phyloP scores from a whole-genome alignment of 2,329 filamentous ascomycete species.

The Laburnicola sp. region DNA sequence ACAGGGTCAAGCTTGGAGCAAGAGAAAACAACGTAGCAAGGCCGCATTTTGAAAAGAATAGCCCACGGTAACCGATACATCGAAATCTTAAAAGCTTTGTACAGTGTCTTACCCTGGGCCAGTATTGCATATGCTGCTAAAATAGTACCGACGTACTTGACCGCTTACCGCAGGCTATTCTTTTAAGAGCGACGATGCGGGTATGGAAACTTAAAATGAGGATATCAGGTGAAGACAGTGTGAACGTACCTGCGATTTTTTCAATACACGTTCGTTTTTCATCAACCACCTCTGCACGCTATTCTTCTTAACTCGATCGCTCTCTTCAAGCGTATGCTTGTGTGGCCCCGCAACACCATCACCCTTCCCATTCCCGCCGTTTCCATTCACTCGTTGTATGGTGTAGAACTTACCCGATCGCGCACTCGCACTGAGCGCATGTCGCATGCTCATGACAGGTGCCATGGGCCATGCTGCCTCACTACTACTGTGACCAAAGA shows the following conservation, averaged over 20 bases:
- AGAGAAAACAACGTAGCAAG: too few relatives aligned
- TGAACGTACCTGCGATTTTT: constrained; percentile 53
- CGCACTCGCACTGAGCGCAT: constrained; percentile 5
- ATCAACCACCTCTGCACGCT: constrained; percentile 69
- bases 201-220: neutral
- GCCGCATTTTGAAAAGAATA: too few relatives aligned
- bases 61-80: too few relatives aligned
- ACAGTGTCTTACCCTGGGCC: too few relatives aligned
- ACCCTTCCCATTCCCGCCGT: constrained; percentile 71
- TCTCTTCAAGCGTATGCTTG: constrained; percentile 71
- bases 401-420: constrained; percentile 58
- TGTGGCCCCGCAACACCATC: constrained; percentile 73
- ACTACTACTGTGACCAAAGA: constrained; percentile 26
- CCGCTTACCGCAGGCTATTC: too few relatives aligned
- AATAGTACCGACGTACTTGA: too few relatives aligned
- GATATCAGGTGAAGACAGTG: neutral
- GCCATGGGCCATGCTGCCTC: constrained; percentile 31
- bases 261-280: constrained; percentile 67
- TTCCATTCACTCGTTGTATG: constrained; percentile 76
- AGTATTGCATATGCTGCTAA: too few relatives aligned
- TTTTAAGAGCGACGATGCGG: neutral
- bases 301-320: constrained; percentile 80
- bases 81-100: too few relatives aligned
- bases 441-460: constrained; percentile 18
- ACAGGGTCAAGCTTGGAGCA: neutral